Conservation (phyloP, 768 basidiomycete genomes). For the Lanmaoa pseudosensibilis region DNA sequence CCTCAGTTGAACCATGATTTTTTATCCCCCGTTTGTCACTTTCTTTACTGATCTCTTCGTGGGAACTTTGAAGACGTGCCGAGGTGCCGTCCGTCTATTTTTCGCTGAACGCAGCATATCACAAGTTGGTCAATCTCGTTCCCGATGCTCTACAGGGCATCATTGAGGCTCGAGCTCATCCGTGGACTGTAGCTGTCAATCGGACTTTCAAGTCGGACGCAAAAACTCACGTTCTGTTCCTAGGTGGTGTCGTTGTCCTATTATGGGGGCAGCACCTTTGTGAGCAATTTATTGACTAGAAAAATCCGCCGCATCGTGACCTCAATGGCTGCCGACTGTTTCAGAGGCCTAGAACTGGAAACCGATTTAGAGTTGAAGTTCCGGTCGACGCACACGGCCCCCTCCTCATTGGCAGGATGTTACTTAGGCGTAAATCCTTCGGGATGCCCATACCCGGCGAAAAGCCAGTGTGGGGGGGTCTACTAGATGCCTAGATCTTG, state of each 20-base stretch:
- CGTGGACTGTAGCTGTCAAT: not conserved
- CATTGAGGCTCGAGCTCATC: not conserved
- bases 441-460: not conserved
- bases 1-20: constrained; percentile 46
- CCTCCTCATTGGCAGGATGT: too few relatives aligned
- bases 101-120: too few relatives aligned
- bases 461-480: not conserved
- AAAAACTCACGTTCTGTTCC: not conserved
- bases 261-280: too few relatives aligned
- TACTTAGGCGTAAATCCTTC: too few relatives aligned
- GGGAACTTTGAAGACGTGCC: not conserved
- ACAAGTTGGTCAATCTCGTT: not conserved
- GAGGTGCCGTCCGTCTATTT: not conserved
- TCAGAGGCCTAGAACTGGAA: not conserved
- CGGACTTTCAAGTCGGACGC: not conserved
- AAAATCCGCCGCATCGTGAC: not conserved
- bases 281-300: too few relatives aligned
- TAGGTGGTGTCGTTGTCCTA: not conserved
- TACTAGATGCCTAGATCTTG: not conserved
- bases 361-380: constrained; percentile 7
- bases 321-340: too few relatives aligned
- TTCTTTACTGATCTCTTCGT: too few relatives aligned
- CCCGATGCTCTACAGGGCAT: not conserved
- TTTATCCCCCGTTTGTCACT: constrained; percentile 3
- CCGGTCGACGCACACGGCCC: constrained; percentile 4